Evolutionary conservation across 2,329 filamentous ascomycete species (phyloP), one percentile per base, ranked within the genome.

Genomic region (Hypoxylon sp.): DNA sequence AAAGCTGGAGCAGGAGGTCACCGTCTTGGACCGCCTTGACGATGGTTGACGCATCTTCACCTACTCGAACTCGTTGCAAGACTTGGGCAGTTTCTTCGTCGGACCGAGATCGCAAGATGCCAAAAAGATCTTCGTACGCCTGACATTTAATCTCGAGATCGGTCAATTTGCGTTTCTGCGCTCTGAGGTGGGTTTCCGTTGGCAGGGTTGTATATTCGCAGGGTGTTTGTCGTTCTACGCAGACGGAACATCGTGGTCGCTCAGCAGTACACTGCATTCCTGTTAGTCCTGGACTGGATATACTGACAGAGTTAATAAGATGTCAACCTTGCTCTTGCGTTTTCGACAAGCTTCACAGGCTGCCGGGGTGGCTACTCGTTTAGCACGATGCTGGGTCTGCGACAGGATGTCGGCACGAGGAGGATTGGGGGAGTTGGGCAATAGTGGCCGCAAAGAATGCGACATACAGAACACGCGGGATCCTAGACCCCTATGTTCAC

Each of bases 171-270:
- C 74, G 67, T 51, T 72, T 75, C 46, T 73, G 74, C 11, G 74
- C 74, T 50, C 42, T 70, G 9, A 72, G 63, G 51, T 74, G 73
- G 17, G 74, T 72, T 59, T 75, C 73, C 31, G 73, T 70, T 10
- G 74, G 74, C 6, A 73, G 69, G 11, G 73, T 74, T 13, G 68
- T 72, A 52, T 75, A 75, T 63, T 74, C 74, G 73, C 74, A 75
- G 14, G 53, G 22, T 4, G 70, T 70, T 33, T 71, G 67, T 47
- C 73, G 65, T 60, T 75, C 73, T 35, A 73, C 37, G 51, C 74
- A 75, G 29, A 72, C 70, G 14, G 65, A 66, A 50, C 74, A 75
- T 67, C 64, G 69, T 54, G 74, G 74, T 24, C 74, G 73, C 31
- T 74, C 74, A 14, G 72, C 73, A 26, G 60, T 67, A 59, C 74